Evolutionary conservation across 129 eudicot genomes (phyloP), one percentile per base, ranked within the genome.

Genomic region (Centella asiatica): DNA sequence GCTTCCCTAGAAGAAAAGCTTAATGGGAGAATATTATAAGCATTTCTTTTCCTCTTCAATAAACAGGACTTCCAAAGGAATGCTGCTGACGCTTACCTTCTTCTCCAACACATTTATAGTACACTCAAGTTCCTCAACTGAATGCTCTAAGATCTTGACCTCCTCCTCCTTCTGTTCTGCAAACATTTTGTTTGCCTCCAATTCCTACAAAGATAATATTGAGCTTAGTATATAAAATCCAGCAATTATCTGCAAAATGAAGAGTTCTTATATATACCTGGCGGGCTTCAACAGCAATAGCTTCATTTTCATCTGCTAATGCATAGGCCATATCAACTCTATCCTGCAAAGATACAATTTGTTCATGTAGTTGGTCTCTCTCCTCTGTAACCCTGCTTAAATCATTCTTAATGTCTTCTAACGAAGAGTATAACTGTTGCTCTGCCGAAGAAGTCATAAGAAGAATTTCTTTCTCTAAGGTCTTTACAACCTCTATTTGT

Each of bases 131-230:
- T 85, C 96, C 77, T 85, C 87, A 45, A 88, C 80, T 17, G 94
- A 88, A 68, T 67, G 77, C 66, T 88, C 96, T 66, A 88, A 75
- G 71, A 88, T 81, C 75, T 80, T 84, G 46, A 88, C 90, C 78
- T 88, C 96, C 79, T 85, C 96, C 68, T 88, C 96, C 75, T 88
- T 88, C 62, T 85, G 85, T 69, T 88, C 94, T 36, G 96, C 96
- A 60, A 85, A 82, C 53, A 77, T 33, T 70, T 85, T 88, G 73
- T 85, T 82, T 42, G 87, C 81, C 59, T 80, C 89, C 13, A 87
- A 84, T 74, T 77, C 90, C 96, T 88, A 75, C 15, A 69, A 66
- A 68, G 34, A 40, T 68, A 13, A 29, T 62, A 27, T 13, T 29
- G 49, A 32, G 23, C 19, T 76, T 50, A 67, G 53, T 17, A 56